phyloP scores from a whole-genome alignment of 176 grass and related monocot species.

The Oryza rufipogon region DNA sequence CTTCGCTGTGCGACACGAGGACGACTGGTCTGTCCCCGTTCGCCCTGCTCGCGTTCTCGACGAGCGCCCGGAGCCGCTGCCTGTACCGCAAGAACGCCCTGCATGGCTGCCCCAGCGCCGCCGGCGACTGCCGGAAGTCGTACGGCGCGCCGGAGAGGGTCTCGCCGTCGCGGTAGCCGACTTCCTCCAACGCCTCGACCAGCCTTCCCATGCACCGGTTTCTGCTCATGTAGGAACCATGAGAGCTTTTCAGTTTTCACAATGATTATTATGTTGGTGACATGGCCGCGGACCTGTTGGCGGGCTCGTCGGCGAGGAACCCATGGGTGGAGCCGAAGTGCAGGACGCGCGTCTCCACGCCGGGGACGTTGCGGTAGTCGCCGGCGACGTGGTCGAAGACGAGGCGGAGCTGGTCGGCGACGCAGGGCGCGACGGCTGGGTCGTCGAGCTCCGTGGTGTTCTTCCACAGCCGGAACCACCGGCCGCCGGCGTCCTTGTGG shows the following conservation, averaged over 20 bases:
- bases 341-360: conserved; percentile 33
- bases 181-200: conserved; percentile 8
- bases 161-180: conserved; percentile 41
- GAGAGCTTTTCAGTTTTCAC: too few species aligned
- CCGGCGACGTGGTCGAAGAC: conserved; percentile 16
- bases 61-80: neutral
- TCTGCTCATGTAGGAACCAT: too few species aligned
- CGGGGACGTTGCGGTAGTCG: neutral
- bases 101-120: conserved; percentile 25
- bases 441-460: conserved; percentile 24
- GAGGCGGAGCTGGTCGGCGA: conserved; percentile 34
- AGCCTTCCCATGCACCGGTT: conserved; percentile 12
- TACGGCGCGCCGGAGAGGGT: conserved; percentile 56
- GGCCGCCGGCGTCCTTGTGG: neutral
- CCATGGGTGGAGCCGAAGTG: conserved; percentile 30
- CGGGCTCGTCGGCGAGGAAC: neutral
- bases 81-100: conserved; percentile 6
- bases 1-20: conserved; percentile 28
- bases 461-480: conserved; percentile 42
- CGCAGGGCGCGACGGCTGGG: neutral
- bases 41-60: conserved; percentile 13
- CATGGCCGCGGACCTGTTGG: neutral
- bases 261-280: too few species aligned
- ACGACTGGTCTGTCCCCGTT: neutral
- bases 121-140: conserved; percentile 49